Evolutionary conservation across 1,284 basidiomycete species (phyloP).

Genomic region (Malassezia pachydermatis): DNA sequence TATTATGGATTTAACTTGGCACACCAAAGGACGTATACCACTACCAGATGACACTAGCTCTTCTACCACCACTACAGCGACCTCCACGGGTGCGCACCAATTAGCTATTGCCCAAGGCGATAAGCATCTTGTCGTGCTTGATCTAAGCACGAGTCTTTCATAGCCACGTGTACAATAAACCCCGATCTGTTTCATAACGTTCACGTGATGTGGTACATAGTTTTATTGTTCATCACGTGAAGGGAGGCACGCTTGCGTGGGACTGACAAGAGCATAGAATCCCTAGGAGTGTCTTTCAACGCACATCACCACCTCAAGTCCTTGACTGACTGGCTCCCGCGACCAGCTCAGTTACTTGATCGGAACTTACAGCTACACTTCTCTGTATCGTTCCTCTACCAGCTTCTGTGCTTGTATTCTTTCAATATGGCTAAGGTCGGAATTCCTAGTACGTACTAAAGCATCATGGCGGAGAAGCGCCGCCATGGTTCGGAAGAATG

Average conservation of each 20-base stretch:
- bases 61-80: not conserved
- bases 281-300: conserved; percentile 5
- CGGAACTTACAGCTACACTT: conserved; percentile 7
- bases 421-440: conserved; percentile 39
- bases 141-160: conserved; percentile 22
- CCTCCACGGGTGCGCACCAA: conserved; percentile 17
- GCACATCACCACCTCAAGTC: conserved; percentile 19
- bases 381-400: conserved; percentile 9
- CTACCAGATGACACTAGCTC: not conserved
- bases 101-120: conserved; percentile 41
- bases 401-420: conserved; percentile 4
- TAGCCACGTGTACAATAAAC: not conserved
- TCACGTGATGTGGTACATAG: conserved; percentile 16
- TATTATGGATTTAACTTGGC: conserved; percentile 23
- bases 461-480: no score
- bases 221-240: conserved; percentile 9
- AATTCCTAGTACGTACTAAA: conserved; percentile 37
- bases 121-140: conserved; percentile 33
- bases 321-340: conserved; percentile 13
- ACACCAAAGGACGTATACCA: no score
- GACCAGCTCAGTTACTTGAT: conserved; percentile 14
- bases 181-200: not conserved
- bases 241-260: not conserved
- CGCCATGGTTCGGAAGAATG: not conserved
- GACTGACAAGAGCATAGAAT: not conserved